Conservation (phyloP, 106 monocot genomes). For the Platanthera zijinensis region DNA sequence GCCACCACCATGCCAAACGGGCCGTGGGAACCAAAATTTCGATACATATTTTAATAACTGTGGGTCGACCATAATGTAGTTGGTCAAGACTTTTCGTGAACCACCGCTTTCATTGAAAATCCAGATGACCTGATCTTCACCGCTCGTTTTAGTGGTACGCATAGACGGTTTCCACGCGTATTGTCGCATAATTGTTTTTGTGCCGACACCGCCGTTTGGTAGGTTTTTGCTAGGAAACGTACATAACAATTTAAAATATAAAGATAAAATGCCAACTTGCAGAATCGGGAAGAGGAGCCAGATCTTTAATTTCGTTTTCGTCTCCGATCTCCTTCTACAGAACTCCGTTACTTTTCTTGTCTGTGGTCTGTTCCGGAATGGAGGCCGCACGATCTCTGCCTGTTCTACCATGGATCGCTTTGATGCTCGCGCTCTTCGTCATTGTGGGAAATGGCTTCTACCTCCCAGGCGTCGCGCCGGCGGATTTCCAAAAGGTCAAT, state of each 20-base stretch:
- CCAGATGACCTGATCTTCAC: no score
- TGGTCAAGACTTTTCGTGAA: no score
- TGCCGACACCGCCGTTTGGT: no score
- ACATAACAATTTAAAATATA: background rate
- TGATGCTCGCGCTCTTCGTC: conserved; percentile 16
- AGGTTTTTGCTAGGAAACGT: no score
- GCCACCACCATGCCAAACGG: no score
- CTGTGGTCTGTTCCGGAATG: conserved; percentile 24
- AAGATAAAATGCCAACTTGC: background rate
- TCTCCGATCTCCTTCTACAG: background rate
- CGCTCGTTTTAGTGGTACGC: no score
- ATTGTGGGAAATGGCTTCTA: conserved; percentile 44
- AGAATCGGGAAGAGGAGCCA: background rate
- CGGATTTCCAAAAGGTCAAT: conserved; percentile 80
- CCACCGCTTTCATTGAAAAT: no score
- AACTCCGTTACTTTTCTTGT: background rate
- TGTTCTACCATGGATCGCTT: conserved; percentile 34
- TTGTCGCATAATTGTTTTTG: no score
- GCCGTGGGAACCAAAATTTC: no score
- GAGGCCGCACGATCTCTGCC: conserved; percentile 26
- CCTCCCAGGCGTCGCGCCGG: conserved; percentile 95
- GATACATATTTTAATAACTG: no score
- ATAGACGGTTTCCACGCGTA: no score
- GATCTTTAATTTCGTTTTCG: background rate
- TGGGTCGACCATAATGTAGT: no score